These are phyloP conservation scores for Apocynum venetum DNA, from an alignment of 257 asterid genomes.

Conservation along the genomic window DNA sequence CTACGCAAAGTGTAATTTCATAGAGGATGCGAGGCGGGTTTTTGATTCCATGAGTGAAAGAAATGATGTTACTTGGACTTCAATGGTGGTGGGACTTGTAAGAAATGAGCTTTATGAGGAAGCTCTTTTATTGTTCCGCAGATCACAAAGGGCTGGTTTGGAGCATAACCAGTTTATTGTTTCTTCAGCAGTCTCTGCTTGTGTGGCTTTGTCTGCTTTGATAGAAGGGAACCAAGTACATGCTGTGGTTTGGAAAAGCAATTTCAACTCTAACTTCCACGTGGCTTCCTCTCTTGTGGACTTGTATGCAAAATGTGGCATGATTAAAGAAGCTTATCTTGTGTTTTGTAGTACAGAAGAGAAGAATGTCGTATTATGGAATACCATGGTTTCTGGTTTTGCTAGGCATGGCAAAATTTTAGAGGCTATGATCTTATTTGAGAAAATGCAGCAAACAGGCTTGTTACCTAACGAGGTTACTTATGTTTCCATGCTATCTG, in stretches of 20 bases:
- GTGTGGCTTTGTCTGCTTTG: conserved; percentile 75
- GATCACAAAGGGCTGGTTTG: conserved; percentile 34
- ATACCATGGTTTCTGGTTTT: conserved; percentile 80
- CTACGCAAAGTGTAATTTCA: conserved; percentile 56
- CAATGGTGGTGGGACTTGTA: conserved; percentile 84
- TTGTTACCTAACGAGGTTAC: conserved; percentile 60
- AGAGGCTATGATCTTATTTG: conserved; percentile 78
- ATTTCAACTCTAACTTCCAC: conserved; percentile 45
- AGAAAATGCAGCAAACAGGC: conserved; percentile 73
- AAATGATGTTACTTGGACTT: conserved; percentile 84
- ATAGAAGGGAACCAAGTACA: conserved; percentile 83
- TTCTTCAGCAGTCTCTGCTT: conserved; percentile 70
- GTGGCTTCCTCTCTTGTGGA: conserved; percentile 72
- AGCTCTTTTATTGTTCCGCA: conserved; percentile 51
- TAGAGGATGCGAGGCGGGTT: conserved; percentile 55
- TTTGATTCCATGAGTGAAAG: conserved; percentile 52
- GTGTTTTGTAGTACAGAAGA: conserved; percentile 54
- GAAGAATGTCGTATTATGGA: conserved; percentile 67
- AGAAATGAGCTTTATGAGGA: conserved; percentile 71
- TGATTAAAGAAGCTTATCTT: conserved; percentile 53
- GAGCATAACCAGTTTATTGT: conserved; percentile 45
- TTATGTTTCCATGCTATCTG: conserved; percentile 64
- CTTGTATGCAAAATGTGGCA: conserved; percentile 83
- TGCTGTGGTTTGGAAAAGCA: conserved; percentile 46
- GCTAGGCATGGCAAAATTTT: conserved; percentile 62